These are phyloP conservation scores for Cyberlindnera subsufficiens DNA, from an alignment of 805 yeast genomes.

Conservation along the genomic window DNA sequence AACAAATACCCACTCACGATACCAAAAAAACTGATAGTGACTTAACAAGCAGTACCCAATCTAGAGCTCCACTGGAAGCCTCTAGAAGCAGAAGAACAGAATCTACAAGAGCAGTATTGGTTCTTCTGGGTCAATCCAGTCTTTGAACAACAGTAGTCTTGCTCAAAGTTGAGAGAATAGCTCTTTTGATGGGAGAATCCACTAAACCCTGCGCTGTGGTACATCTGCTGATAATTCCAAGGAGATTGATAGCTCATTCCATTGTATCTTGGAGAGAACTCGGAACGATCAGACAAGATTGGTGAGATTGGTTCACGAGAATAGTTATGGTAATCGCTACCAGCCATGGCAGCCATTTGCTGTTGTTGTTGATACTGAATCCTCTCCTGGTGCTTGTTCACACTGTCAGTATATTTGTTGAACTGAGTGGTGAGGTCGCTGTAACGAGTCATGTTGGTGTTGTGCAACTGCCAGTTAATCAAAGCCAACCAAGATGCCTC, in stretches of 20 bases:
- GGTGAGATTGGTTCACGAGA: constrained; percentile 19
- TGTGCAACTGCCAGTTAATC: constrained; percentile 54
- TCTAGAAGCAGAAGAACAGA: constrained; percentile 16
- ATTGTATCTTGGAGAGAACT: constrained; percentile 15
- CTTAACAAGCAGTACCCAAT: constrained; percentile 12
- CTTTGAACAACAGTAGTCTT: constrained; percentile 21
- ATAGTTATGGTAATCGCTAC: constrained; percentile 1
- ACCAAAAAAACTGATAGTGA: too few relatives aligned
- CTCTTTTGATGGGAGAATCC: constrained; percentile 13
- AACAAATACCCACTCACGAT: too few relatives aligned
- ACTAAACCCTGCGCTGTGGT: constrained; percentile 11
- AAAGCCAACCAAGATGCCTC: constrained; percentile 68
- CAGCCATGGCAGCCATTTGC: constrained; percentile 6
- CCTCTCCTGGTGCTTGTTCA: constrained; percentile 18
- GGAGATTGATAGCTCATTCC: constrained; percentile 6
- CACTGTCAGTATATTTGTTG: constrained; percentile 18
- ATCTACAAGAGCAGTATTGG: constrained; percentile 20
- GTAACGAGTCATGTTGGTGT: constrained; percentile 23
- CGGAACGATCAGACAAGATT: constrained; percentile 12
- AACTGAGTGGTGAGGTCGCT: constrained; percentile 19
- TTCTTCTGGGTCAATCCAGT: constrained; percentile 20
- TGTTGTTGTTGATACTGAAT: constrained; percentile 9
- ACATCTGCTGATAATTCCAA: constrained; percentile 9
- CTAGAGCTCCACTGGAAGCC: constrained; percentile 20
- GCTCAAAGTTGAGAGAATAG: constrained; percentile 12